Evolutionary conservation across 306 rosid species (phyloP), one percentile per base, ranked within the genome.

Genomic region (Pachyrhizus erosus): DNA sequence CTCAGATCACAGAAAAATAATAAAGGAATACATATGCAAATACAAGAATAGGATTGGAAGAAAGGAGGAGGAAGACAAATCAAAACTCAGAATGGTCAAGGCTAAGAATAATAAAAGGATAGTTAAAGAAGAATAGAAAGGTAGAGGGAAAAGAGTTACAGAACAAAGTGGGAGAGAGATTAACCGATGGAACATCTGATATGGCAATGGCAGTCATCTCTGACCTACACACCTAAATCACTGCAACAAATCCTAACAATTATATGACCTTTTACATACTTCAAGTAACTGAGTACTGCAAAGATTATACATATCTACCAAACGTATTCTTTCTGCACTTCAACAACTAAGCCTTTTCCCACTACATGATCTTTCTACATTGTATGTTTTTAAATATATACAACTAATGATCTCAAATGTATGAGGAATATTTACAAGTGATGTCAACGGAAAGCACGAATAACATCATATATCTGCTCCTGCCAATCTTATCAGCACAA

Each of bases 371-470:
- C 58, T 67, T 72, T 74, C 21, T 33, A 57, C 61, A 74, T 54
- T n/a, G n/a, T 64, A 23, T 21, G 57, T 43, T 74, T 58, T 66
- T 66, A 29, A 57, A 67, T 67, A 43, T 73, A 74, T 79, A 74
- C 80, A 75, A 45, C 84, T 67, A 74, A 18, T 18, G 26, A 15
- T 62, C 80, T 20, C 42, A 21, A 52, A 65, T 43, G 43, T 51
- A 67, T 11, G 7, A 67, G 60, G 68, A 79, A 66, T 79, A 67
- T 79, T 75, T 46, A 79, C 81, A 80, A 31, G 37, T 12, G 62
- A 46, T 48, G 74, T n/a, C 62, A 57, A 51, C 57, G 3, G 60
- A 57, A 55, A 45, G 66, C 62, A 54, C 21, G 51, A 23, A 65
- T 24, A 67, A 14, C 57, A 68, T 21, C 55, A 57, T 75, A 80